phyloP scores from a whole-genome alignment of 2,329 filamentous ascomycete species.

The Sclerotiophoma versabilis region DNA sequence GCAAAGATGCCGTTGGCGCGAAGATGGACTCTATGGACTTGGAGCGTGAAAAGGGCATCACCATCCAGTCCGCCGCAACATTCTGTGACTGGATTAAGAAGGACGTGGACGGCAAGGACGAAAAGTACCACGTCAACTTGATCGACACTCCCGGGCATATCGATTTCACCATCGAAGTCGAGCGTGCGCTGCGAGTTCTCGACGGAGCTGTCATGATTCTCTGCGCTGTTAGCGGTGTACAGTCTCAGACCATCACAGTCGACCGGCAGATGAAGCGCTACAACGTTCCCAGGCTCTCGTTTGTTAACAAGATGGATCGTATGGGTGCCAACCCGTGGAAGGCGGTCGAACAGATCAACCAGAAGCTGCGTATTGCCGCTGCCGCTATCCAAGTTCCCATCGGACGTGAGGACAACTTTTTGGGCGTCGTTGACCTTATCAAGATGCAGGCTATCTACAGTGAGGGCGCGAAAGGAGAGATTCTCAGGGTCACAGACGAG shows the following conservation, averaged over 20 bases:
- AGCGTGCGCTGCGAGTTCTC: conserved; percentile 90
- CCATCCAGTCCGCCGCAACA: conserved; percentile 96
- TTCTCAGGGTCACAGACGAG: conserved; percentile 76
- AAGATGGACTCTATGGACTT: conserved; percentile 99
- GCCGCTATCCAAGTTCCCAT: conserved; percentile 96
- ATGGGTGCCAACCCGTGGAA: conserved; percentile 99
- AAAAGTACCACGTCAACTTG: conserved; percentile 96
- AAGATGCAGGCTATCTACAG: conserved; percentile 94
- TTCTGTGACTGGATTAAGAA: conserved; percentile 97
- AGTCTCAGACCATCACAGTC: conserved; percentile 97
- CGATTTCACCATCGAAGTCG: conserved; percentile 98
- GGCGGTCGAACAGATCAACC: conserved; percentile 95
- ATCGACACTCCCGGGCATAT: conserved; percentile 99
- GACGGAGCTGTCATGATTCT: conserved; percentile 99
- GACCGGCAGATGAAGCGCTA: conserved; percentile 99
- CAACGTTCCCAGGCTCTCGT: conserved; percentile 92
- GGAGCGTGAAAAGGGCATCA: conserved; percentile 97
- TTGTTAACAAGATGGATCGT: conserved; percentile 99
- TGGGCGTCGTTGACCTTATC: conserved; percentile 91
- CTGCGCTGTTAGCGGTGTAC: conserved; percentile 95
- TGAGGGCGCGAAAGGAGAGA: conserved; percentile 79
- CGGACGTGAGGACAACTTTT: conserved; percentile 87
- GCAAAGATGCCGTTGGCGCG: conserved; percentile 91
- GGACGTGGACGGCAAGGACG: conserved; percentile 72
- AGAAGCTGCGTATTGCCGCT: conserved; percentile 90